Evolutionary conservation across 495 filamentous ascomycete species (phyloP).

Genomic region (Lasiosphaeria hispida): DNA sequence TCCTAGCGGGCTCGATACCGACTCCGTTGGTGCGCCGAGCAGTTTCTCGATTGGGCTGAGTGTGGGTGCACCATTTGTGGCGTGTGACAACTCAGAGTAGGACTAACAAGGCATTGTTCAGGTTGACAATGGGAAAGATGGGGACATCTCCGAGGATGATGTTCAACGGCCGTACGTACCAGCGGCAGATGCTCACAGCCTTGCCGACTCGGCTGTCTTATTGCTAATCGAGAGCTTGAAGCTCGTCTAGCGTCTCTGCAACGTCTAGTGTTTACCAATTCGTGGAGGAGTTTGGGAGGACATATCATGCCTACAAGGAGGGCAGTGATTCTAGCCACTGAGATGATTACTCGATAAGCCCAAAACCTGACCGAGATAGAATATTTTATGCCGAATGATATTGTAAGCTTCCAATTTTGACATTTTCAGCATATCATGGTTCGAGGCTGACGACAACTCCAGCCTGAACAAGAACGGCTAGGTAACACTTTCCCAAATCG

Average conservation of each 20-base stretch:
- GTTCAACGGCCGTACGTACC: neutral
- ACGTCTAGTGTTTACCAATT: conserved; percentile 23
- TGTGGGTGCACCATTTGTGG: neutral
- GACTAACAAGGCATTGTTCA: neutral
- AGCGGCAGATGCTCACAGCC: too few relatives aligned
- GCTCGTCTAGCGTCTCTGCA: conserved; percentile 21
- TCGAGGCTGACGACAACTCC: neutral
- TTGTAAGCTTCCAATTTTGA: conserved; percentile 1
- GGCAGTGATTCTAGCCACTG: conserved; percentile 21
- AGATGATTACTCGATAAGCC: neutral
- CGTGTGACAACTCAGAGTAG: neutral
- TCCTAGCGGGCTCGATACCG: too few relatives aligned
- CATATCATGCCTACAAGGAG: conserved; percentile 32
- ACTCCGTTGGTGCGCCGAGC: neutral
- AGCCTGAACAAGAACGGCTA: conserved; percentile 45
- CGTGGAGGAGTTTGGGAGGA: conserved; percentile 29
- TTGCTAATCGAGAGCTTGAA: neutral
- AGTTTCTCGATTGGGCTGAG: neutral
- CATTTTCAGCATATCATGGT: conserved; percentile 13
- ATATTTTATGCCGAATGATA: neutral
- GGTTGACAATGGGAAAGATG: neutral
- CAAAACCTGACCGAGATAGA: neutral
- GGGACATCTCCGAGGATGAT: neutral
- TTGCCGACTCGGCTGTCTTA: neutral
- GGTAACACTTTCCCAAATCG: too few relatives aligned